Evolutionary conservation across 2,329 filamentous ascomycete species (phyloP), one percentile per base, ranked within the genome.

Genomic region (Fusarium musae): DNA sequence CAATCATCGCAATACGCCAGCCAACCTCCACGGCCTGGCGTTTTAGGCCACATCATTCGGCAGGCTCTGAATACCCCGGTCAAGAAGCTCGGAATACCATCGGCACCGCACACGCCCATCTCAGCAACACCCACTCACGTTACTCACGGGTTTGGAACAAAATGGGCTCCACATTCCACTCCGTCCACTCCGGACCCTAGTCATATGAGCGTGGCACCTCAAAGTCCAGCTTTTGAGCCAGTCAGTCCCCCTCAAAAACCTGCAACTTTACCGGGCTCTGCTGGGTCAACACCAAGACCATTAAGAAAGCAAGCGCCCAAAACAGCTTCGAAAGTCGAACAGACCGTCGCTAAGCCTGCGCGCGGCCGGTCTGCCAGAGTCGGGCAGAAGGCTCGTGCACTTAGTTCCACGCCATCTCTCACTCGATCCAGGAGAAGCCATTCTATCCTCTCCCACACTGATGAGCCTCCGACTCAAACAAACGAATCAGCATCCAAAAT

Each of bases 171-270:
- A 21, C 85, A 83, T 9, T 86, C 88, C 11, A 90, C 88, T 2
- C 87, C 88, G 8, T 89, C 89, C 9, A 92, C 90, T 3, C 90
- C 90, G 4, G 79, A 80, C 23, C 83, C 81, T 6, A 77, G 80
- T 11, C 83, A 81, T 15, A 71, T 80, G 16, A 67, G 75, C 32
- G 75, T 66, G 23, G 84, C 85, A 52, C 79, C 84, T 21, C 83
- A 84, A 39, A 88, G 88, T 65, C 90, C 90, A 6, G 84, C 85
- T 7, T 86, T 83, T 64, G 90, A 92, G 73, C 89, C 89, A 1
- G 82, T 91, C 8, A 92, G 89, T 70, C 90, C 90, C 5, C 83
- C 88, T 3, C 78, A 82, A 47, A 81, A 80, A 36, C 78, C 82
- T 53, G 79, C 83, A 39, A 81, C 83, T 21, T 67, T 84, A 19